Conservation (phyloP, 257 asterid species). For the Gentiana macrophylla region DNA sequence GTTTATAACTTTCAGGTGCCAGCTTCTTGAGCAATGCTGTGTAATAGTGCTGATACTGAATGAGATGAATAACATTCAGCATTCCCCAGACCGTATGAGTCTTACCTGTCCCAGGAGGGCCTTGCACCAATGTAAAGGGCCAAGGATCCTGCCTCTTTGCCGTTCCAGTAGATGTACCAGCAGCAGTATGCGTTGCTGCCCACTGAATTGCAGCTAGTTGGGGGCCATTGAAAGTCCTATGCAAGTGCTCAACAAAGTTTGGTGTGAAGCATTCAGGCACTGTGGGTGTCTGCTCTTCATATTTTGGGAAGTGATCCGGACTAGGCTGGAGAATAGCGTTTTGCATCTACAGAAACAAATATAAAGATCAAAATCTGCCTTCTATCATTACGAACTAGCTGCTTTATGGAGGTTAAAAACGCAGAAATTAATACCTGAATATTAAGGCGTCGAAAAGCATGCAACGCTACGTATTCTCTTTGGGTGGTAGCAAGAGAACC, state of each 20-base stretch:
- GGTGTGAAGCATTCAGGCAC: conserved; percentile 99
- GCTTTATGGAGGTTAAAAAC: conserved; percentile 1
- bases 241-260: conserved; percentile 68
- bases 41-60: conserved; percentile 98
- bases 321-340: conserved; percentile 97
- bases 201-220: conserved; percentile 95
- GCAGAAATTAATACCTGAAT: conserved; percentile 45
- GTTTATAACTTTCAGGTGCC: conserved; percentile 99
- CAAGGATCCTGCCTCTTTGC: conserved; percentile 96
- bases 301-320: conserved; percentile 89
- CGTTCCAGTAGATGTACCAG: conserved; percentile 75
- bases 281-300: conserved; percentile 94
- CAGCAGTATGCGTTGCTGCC: conserved; percentile 98
- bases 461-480: conserved; percentile 85
- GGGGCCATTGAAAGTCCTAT: conserved; percentile 73
- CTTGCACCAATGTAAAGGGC: conserved; percentile 98
- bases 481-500: conserved; percentile 97
- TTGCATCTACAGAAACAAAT: conserved; percentile 65
- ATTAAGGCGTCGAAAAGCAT: conserved; percentile 94
- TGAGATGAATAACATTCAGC: conserved; percentile 97
- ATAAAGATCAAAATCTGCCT: background rate
- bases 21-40: conserved; percentile 91
- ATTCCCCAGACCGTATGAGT: conserved; percentile 99
- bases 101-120: conserved; percentile 99
- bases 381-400: background rate